phyloP scores from a whole-genome alignment of 1,284 basidiomycete genomes.

The Chondrostereum purpureum region DNA sequence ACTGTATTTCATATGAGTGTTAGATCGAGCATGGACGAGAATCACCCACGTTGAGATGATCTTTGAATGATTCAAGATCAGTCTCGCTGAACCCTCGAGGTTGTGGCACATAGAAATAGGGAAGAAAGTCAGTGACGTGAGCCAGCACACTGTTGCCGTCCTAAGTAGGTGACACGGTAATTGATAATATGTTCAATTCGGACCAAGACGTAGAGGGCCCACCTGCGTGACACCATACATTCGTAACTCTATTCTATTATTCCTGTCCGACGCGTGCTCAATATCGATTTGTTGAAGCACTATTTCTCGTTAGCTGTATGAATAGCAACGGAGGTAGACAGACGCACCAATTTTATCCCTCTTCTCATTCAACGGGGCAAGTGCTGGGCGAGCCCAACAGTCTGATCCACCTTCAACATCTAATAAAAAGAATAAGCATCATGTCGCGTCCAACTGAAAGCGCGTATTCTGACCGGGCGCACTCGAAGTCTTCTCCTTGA shows the following conservation, averaged over 20 bases:
- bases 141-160: conserved; percentile 84
- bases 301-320: conserved; percentile 21
- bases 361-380: conserved; percentile 50
- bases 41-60: conserved; percentile 71
- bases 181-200: too few relatives aligned
- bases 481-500: not conserved
- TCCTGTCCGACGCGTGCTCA: conserved; percentile 60
- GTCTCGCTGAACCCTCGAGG: conserved; percentile 74
- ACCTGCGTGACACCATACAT: conserved; percentile 90
- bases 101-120: conserved; percentile 86
- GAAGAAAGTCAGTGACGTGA: conserved; percentile 74
- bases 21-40: conserved; percentile 1
- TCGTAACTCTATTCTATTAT: conserved; percentile 47
- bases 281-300: conserved; percentile 95
- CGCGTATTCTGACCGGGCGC: not conserved
- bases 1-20: too few relatives aligned
- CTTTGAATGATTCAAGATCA: conserved; percentile 60
- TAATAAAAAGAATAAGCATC: conserved; percentile 17
- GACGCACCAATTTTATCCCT: conserved; percentile 54
- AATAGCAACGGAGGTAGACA: not conserved
- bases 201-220: too few relatives aligned
- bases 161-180: too few relatives aligned
- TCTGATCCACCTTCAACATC: conserved; percentile 71
- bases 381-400: conserved; percentile 69
- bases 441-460: not conserved